These are phyloP conservation scores for Exsudoporus floridanus DNA, from an alignment of 1,284 basidiomycete genomes.

Conservation along the genomic window DNA sequence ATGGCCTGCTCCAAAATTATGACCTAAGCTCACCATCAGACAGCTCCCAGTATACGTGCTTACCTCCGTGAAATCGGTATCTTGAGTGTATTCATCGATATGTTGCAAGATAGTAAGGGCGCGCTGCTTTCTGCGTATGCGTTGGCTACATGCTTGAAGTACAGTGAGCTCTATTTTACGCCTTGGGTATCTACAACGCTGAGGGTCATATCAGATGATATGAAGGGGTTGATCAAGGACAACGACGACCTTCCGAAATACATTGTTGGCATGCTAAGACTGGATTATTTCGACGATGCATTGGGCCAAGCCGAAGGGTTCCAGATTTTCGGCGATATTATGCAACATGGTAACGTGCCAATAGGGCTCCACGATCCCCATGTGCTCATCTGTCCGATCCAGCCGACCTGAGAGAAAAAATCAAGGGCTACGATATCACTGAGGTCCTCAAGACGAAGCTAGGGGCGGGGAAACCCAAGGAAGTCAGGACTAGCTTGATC, in stretches of 20 bases:
- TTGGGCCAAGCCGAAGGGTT: constrained; percentile 30
- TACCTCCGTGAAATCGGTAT: constrained; percentile 1
- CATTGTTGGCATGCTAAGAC: constrained; percentile 23
- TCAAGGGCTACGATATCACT: constrained; percentile 12
- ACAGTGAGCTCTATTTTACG: too few species aligned
- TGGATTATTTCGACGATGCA: constrained; percentile 32
- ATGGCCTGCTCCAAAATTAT: too few species aligned
- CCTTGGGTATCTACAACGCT: too few species aligned
- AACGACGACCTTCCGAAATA: constrained; percentile 11
- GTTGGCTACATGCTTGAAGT: constrained; percentile 16
- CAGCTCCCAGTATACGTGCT: constrained; percentile 7
- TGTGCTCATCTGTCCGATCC: background rate
- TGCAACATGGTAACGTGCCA: constrained; percentile 24
- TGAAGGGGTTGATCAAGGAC: constrained; percentile 11
- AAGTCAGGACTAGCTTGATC: constrained; percentile 26
- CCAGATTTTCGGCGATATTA: constrained; percentile 27
- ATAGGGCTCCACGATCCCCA: too few species aligned
- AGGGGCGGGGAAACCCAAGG: constrained; percentile 7
- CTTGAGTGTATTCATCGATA: constrained; percentile 6
- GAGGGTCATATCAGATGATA: too few species aligned
- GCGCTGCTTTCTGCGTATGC: constrained; percentile 19
- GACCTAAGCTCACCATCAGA: background rate
- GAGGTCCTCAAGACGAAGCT: constrained; percentile 21
- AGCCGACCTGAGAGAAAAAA: constrained; percentile 21
- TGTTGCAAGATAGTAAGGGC: constrained; percentile 8